phyloP scores from a whole-genome alignment of 352 stramenopile genomes.

The Globisporangium barbulae region DNA sequence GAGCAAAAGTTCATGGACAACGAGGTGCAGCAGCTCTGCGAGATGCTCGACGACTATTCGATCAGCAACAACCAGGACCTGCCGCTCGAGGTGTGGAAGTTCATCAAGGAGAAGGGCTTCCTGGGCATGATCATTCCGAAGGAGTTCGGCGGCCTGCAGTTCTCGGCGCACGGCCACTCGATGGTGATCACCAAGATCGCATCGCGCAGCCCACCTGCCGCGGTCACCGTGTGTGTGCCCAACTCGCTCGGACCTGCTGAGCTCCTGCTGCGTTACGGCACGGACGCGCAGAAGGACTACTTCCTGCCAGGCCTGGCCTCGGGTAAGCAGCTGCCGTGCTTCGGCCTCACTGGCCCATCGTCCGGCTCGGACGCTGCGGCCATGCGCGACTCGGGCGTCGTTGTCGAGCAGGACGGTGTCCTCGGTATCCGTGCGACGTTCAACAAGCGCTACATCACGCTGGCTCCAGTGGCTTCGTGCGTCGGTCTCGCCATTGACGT shows the following conservation, averaged over 20 bases:
- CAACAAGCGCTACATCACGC: slow-evolving; percentile 99
- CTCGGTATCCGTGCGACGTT: slow-evolving; percentile 95
- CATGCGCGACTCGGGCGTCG: slow-evolving; percentile 94
- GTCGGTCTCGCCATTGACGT: slow-evolving; percentile 97
- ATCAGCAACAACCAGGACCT: slow-evolving; percentile 92
- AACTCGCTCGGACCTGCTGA: slow-evolving; percentile 97
- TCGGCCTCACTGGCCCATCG: slow-evolving; percentile 94
- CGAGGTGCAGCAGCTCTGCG: slow-evolving; percentile 94
- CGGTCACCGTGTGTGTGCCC: slow-evolving; percentile 94
- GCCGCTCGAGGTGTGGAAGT: slow-evolving; percentile 92
- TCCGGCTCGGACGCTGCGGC: slow-evolving; percentile 94
- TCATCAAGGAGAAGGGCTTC: slow-evolving; percentile 96
- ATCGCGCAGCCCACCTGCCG: slow-evolving; percentile 88
- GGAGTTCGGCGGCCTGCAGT: slow-evolving; percentile 91
- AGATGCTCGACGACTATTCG: slow-evolving; percentile 96
- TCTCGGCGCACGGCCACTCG: slow-evolving; percentile 90
- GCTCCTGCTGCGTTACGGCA: slow-evolving; percentile 95
- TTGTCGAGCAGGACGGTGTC: slow-evolving; percentile 93
- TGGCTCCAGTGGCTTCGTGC: slow-evolving; percentile 96
- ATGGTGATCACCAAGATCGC: slow-evolving; percentile 93
- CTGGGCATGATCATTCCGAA: slow-evolving; percentile 99
- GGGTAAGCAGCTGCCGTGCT: slow-evolving; percentile 96
- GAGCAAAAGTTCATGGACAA: slow-evolving; percentile 96
- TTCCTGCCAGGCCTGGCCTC: slow-evolving; percentile 92
- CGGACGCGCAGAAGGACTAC: slow-evolving; percentile 95